These are phyloP conservation scores for Amanita fuliginea DNA, from an alignment of 768 basidiomycete genomes.

Conservation along the genomic window DNA sequence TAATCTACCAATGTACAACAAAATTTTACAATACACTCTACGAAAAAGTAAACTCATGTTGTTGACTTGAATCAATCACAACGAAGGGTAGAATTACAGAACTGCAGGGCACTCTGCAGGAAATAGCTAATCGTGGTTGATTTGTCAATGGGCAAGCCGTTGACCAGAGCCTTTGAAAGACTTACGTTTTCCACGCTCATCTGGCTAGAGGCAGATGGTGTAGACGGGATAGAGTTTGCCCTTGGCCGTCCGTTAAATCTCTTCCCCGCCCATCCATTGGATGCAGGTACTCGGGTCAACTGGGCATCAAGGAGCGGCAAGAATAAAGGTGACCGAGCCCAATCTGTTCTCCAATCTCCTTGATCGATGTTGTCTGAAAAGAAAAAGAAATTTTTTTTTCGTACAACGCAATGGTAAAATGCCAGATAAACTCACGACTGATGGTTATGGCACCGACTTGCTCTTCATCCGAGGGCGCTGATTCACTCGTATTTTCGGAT, in stretches of 20 bases:
- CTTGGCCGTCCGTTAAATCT: neutral
- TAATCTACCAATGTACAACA: neutral
- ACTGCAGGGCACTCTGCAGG: constrained; percentile 15
- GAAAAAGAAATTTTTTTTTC: too few relatives aligned
- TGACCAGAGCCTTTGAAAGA: neutral
- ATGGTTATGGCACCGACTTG: constrained; percentile 15
- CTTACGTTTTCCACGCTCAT: constrained; percentile 13
- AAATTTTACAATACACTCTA: neutral
- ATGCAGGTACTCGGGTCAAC: too few relatives aligned
- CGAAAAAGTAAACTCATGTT: neutral
- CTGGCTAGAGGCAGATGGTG: constrained; percentile 6
- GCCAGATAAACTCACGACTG: neutral
- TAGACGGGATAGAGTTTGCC: constrained; percentile 6
- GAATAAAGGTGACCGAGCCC: neutral
- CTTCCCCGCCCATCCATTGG: neutral
- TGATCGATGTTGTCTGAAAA: neutral
- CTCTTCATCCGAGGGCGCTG: constrained; percentile 19
- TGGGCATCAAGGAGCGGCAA: neutral
- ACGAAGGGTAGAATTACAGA: constrained; percentile 4
- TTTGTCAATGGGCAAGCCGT: neutral
- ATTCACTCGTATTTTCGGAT: constrained; percentile 2
- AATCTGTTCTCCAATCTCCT: neutral
- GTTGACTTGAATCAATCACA: too few relatives aligned
- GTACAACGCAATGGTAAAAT: neutral
- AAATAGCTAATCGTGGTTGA: constrained; percentile 13